Percentiles rank a stretch among this genome's conserved stretches.
phyloP scores from a whole-genome alignment of 1,284 basidiomycete genomes.

The Apiotrichum gracile region DNA sequence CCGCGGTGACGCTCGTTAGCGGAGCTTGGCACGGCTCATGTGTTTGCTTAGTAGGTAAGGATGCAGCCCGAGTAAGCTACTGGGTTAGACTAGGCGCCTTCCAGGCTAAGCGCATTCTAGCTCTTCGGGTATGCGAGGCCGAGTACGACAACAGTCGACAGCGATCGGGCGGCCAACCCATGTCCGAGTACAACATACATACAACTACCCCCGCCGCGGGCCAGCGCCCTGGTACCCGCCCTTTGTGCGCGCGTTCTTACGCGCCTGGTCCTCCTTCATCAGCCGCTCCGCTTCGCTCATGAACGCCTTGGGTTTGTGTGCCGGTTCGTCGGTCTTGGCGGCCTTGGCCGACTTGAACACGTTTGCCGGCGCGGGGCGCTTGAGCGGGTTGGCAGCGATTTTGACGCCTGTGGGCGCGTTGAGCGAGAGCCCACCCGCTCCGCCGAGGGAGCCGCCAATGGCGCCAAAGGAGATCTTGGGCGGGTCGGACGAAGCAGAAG shows the following conservation, averaged over 20 bases:
- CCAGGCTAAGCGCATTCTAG: no score
- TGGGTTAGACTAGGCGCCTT: no score
- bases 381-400: conserved; percentile 36
- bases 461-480: conserved; percentile 10
- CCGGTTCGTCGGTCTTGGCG: conserved; percentile 51
- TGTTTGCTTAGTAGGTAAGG: no score
- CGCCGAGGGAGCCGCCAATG: conserved; percentile 1
- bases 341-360: conserved; percentile 56
- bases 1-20: no score
- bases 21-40: no score
- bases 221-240: conserved; percentile 9
- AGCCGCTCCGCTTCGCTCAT: conserved; percentile 78
- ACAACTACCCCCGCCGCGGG: not conserved
- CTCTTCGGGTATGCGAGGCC: no score
- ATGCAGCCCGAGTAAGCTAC: no score
- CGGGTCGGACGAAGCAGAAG: not conserved
- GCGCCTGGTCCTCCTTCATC: conserved; percentile 78
- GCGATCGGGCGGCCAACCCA: no score
- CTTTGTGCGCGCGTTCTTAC: conserved; percentile 51
- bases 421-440: not conserved
- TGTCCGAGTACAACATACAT: no score
- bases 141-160: no score
- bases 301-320: conserved; percentile 46
- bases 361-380: conserved; percentile 54
- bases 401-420: not conserved